phyloP scores from a whole-genome alignment of 1,284 basidiomycete genomes.

The Microbotryum scabiosae region DNA sequence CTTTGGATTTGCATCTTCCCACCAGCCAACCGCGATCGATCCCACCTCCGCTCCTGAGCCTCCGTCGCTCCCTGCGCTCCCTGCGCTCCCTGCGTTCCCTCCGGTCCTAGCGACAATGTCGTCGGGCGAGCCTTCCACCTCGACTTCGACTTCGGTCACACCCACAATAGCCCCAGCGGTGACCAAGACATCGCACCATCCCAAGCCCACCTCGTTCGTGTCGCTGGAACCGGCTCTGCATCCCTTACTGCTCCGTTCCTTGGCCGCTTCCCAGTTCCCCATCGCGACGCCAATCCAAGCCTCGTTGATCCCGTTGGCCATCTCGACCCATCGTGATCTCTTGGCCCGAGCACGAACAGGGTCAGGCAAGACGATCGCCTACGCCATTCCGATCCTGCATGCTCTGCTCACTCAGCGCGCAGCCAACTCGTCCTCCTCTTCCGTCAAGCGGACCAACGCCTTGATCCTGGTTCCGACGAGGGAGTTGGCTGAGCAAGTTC shows the following conservation, averaged over 20 bases:
- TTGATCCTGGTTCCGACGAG: constrained; percentile 88
- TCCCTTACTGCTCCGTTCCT: constrained; percentile 67
- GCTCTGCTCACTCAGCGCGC: constrained; percentile 55
- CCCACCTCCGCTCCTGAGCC: no score
- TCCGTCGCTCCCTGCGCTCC: no score
- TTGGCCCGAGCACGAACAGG: constrained; percentile 90
- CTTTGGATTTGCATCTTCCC: no score
- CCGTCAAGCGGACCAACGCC: constrained; percentile 52
- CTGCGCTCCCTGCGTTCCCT: no score
- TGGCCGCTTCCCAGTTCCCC: constrained; percentile 70
- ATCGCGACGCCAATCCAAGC: constrained; percentile 92
- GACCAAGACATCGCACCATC: no score
- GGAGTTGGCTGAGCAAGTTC: constrained; percentile 86
- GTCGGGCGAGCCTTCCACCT: no score
- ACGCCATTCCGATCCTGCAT: constrained; percentile 82
- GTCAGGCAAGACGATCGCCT: constrained; percentile 94
- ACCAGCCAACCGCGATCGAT: no score
- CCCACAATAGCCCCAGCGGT: no score
- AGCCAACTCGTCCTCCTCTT: no score
- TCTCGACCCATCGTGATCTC: constrained; percentile 77
- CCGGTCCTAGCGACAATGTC: no score
- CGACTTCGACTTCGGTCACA: no score
- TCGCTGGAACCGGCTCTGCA: constrained; percentile 27
- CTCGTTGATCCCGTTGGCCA: constrained; percentile 74
- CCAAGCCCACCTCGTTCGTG: constrained; percentile 8